phyloP scores from a whole-genome alignment of 495 filamentous ascomycete species.

The Neurospora hispaniola region DNA sequence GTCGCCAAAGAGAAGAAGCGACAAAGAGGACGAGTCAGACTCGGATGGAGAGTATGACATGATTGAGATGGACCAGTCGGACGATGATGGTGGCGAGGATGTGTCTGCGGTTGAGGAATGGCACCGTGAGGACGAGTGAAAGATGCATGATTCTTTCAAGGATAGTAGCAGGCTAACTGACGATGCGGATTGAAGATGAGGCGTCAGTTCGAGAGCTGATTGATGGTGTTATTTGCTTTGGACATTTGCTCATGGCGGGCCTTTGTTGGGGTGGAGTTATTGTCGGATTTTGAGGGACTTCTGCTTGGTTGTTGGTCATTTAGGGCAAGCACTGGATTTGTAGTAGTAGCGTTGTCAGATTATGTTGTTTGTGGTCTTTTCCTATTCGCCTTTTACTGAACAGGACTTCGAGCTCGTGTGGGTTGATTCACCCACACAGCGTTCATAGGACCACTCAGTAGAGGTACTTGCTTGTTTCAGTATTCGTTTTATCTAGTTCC shows the following conservation, averaged over 20 bases:
- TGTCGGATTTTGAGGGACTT: neutral
- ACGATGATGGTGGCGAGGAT: neutral
- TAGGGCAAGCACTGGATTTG: neutral
- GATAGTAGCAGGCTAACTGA: neutral
- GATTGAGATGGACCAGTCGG: neutral
- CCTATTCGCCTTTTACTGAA: neutral
- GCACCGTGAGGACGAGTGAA: neutral
- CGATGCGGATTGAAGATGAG: neutral
- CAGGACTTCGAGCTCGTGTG: too few species aligned
- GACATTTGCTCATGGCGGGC: neutral
- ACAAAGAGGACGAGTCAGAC: neutral
- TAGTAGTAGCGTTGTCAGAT: neutral
- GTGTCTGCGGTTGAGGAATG: neutral
- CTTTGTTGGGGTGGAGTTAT: neutral
- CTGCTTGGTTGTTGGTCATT: neutral
- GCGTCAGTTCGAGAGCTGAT: neutral
- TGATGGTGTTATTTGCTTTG: neutral
- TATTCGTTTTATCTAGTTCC: neutral
- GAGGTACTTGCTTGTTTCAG: neutral
- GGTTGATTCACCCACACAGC: too few species aligned
- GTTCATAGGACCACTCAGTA: neutral
- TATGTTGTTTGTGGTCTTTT: neutral
- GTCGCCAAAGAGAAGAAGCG: neutral
- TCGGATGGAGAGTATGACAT: neutral
- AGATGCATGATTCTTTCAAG: neutral